Conservation (phyloP, 352 stramenopile genomes). For the Phytophthora multivora region DNA sequence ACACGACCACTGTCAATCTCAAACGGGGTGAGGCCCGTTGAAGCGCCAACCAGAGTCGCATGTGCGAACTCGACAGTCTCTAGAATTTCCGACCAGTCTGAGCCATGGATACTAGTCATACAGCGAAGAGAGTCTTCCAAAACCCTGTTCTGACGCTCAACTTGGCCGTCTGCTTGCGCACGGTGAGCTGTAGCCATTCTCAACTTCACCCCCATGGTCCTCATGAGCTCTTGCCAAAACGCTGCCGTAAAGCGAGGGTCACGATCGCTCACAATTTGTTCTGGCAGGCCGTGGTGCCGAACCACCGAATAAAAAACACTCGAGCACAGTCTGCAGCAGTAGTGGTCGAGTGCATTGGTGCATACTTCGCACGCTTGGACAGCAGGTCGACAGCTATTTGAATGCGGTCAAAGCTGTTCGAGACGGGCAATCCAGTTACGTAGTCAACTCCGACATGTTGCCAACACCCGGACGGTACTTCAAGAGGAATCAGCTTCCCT, state of each 20-base stretch:
- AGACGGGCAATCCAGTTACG: no score
- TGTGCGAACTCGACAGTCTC: conserved; percentile 23
- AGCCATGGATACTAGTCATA: conserved; percentile 12
- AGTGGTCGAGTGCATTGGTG: conserved; percentile 8
- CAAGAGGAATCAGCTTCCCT: neutral
- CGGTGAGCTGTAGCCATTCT: conserved; percentile 22
- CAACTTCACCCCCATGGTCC: conserved; percentile 17
- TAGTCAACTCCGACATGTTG: no score
- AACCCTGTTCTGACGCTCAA: conserved; percentile 10
- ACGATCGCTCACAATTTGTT: conserved; percentile 16
- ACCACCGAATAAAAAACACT: conserved; percentile 18
- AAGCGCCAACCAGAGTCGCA: conserved; percentile 13
- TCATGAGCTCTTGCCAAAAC: conserved; percentile 23
- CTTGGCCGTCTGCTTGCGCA: conserved; percentile 21
- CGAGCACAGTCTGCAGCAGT: conserved; percentile 15
- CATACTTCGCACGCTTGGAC: conserved; percentile 33
- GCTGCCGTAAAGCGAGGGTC: no score
- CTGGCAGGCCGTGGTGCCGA: conserved; percentile 13
- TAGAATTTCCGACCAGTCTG: conserved; percentile 9
- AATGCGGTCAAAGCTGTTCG: no score
- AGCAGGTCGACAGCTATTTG: conserved; percentile 25
- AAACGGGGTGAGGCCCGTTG: conserved; percentile 7
- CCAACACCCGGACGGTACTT: no score
- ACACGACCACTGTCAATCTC: conserved; percentile 15
- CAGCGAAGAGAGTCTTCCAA: conserved; percentile 19